These are phyloP conservation scores for Aureobasidium leucospermi DNA, from an alignment of 2,329 filamentous ascomycete genomes.

Conservation along the genomic window DNA sequence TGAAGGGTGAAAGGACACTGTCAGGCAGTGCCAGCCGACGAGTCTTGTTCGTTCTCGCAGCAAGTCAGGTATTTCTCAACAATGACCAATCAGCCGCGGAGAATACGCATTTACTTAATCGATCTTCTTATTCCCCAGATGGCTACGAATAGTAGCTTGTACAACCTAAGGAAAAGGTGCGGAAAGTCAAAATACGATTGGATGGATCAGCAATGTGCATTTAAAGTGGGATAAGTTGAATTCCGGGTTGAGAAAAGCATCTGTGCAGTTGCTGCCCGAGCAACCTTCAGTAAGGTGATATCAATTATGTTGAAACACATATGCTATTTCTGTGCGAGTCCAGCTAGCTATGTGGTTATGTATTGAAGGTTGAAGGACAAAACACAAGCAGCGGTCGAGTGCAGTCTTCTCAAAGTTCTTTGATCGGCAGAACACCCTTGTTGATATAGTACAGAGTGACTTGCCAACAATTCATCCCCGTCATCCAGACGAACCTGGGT, in stretches of 20 bases:
- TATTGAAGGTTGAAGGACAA: no score
- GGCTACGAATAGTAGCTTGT: not conserved
- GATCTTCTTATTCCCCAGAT: not conserved
- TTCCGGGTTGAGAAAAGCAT: slow-evolving; percentile 2
- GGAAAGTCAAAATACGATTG: slow-evolving; percentile 6
- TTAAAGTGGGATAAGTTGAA: not conserved
- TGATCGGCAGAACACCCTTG: slow-evolving; percentile 4
- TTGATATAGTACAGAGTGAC: not conserved
- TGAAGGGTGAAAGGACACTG: not conserved
- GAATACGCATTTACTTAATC: not conserved
- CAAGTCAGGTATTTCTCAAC: not conserved
- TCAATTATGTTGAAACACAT: not conserved
- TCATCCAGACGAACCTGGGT: not conserved
- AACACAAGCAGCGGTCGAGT: not conserved
- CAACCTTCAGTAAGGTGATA: slow-evolving; percentile 5
- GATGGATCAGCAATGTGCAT: slow-evolving; percentile 1
- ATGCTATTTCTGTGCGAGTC: not conserved
- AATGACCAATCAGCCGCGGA: slow-evolving; percentile 1
- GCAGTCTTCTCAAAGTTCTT: not conserved
- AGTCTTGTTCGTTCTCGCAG: not conserved
- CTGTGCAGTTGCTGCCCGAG: slow-evolving; percentile 5
- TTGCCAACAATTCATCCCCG: not conserved
- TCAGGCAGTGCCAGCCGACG: not conserved
- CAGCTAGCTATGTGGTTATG: not conserved
- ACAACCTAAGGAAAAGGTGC: slow-evolving; percentile 5